Evolutionary conservation across 2,329 filamentous ascomycete species (phyloP), one percentile per base, ranked within the genome.

Genomic region (Pseudogymnoascus sp.): DNA sequence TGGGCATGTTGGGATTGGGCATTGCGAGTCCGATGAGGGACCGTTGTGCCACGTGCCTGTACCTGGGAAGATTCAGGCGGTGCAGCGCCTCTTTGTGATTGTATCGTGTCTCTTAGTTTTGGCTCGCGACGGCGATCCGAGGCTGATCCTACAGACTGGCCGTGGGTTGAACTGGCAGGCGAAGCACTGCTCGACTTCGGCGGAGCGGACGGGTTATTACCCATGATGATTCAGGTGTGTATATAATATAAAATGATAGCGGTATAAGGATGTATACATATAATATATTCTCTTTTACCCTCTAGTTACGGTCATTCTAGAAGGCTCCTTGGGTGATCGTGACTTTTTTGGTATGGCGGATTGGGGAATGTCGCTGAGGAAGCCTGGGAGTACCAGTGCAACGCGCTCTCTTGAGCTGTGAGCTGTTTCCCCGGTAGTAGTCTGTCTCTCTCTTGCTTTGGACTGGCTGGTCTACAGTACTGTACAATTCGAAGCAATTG

Each of bases 41-140:
- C 59, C 10, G 65, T 67, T 29, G 63, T 70, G 64, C 71, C 71
- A 65, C 70, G 70, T 61, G 84, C 84, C 73, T 84, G 83, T 66
- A 84, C 80, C 65, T 84, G 79, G 59, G 84, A 86, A 61, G 81
- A 79, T 74, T 87, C 84, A 63, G 84, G 84, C 58, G 84, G 83
- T 62, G 81, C 84, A 68, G 80, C 80, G 63, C 80, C 81, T 78
- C 71, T 79, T 67, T 83, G 81, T 65, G 79, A 76, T 66, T 84
- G 81, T 66, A 82, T 79, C 64, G 81, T 78, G 70, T 83, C 80
- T 70, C 81, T 81, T 69, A 81, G 80, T 73, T 78, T 78, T 66
- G 76, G 76, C 66, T 80, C 78, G 69, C 69, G 71, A 60, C 67
- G 70, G 48, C 68, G 66, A 59, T 68, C 69, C 21, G 66, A 62